Conservation (phyloP, 2,329 filamentous ascomycete genomes). For the Fusarium albidum region DNA sequence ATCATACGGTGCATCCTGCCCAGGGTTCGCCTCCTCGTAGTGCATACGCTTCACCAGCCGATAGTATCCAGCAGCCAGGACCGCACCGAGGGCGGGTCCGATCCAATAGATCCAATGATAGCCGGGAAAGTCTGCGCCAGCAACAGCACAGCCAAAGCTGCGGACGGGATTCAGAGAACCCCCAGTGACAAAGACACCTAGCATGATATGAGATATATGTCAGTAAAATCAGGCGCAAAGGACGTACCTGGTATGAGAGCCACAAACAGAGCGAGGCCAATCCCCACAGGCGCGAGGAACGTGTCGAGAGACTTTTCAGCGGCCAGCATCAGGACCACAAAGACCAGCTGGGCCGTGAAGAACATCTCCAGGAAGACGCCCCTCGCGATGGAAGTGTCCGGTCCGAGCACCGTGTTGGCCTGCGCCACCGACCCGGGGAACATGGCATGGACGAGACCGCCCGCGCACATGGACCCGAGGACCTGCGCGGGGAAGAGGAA, state of each 20-base stretch:
- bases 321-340: slow-evolving; percentile 72
- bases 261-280: slow-evolving; percentile 73
- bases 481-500: slow-evolving; percentile 64
- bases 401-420: slow-evolving; percentile 57
- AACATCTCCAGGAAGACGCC: slow-evolving; percentile 72
- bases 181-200: slow-evolving; percentile 46
- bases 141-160: slow-evolving; percentile 55
- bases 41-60: slow-evolving; percentile 55
- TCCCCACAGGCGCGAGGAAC: slow-evolving; percentile 72
- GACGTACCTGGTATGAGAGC: slow-evolving; percentile 45
- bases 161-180: slow-evolving; percentile 55
- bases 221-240: background rate
- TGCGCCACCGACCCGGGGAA: slow-evolving; percentile 62
- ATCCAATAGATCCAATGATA: slow-evolving; percentile 62
- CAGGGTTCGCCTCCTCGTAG: slow-evolving; percentile 56
- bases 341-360: slow-evolving; percentile 65
- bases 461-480: slow-evolving; percentile 62
- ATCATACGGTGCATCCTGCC: slow-evolving; percentile 40
- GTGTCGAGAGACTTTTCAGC: slow-evolving; percentile 75
- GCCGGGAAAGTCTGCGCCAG: slow-evolving; percentile 45
- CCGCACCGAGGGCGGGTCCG: slow-evolving; percentile 55
- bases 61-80: slow-evolving; percentile 56
- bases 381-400: slow-evolving; percentile 56
- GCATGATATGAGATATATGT: slow-evolving; percentile 39
- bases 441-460: slow-evolving; percentile 61